These are phyloP conservation scores for Leishmania lainsoni DNA, from an alignment of 208 protist genomes.

Conservation along the genomic window DNA sequence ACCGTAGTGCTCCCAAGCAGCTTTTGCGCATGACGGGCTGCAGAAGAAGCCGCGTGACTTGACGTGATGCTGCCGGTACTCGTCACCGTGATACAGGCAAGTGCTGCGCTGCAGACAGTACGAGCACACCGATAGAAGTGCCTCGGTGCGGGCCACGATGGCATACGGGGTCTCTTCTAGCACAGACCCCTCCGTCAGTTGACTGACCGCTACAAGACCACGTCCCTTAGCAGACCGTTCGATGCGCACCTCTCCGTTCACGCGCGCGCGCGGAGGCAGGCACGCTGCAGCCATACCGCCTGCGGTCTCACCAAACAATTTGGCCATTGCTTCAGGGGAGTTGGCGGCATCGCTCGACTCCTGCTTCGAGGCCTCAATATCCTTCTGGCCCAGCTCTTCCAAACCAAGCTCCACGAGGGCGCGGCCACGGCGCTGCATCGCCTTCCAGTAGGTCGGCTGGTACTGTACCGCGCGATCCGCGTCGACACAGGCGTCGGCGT, in stretches of 20 bases:
- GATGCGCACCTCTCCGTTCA: conserved; percentile 24
- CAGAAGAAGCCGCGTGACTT: conserved; percentile 88
- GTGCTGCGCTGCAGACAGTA: conserved; percentile 80
- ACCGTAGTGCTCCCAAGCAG: conserved; percentile 75
- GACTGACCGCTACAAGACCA: conserved; percentile 40
- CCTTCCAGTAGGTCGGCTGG: conserved; percentile 72
- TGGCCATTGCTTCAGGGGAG: conserved; percentile 36
- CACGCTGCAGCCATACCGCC: conserved; percentile 21
- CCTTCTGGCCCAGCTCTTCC: conserved; percentile 43
- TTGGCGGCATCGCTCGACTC: conserved; percentile 43
- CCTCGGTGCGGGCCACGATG: conserved; percentile 61
- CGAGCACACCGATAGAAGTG: conserved; percentile 71
- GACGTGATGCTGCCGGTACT: conserved; percentile 50
- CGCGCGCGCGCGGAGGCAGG: conserved; percentile 38
- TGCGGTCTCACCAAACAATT: conserved; percentile 47
- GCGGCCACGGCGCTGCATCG: conserved; percentile 66
- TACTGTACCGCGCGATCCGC: conserved; percentile 53
- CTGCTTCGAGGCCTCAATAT: conserved; percentile 56
- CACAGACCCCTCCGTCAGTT: conserved; percentile 50
- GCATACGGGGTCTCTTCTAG: conserved; percentile 74
- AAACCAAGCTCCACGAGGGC: conserved; percentile 76
- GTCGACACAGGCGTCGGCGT: conserved; percentile 70
- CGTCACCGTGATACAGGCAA: conserved; percentile 66
- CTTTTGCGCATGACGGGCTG: conserved; percentile 58
- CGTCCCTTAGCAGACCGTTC: conserved; percentile 45